Evolutionary conservation across 139 green algal species (phyloP), one percentile per base, ranked within the genome.

Genomic region (Chlamydomonas applanata): DNA sequence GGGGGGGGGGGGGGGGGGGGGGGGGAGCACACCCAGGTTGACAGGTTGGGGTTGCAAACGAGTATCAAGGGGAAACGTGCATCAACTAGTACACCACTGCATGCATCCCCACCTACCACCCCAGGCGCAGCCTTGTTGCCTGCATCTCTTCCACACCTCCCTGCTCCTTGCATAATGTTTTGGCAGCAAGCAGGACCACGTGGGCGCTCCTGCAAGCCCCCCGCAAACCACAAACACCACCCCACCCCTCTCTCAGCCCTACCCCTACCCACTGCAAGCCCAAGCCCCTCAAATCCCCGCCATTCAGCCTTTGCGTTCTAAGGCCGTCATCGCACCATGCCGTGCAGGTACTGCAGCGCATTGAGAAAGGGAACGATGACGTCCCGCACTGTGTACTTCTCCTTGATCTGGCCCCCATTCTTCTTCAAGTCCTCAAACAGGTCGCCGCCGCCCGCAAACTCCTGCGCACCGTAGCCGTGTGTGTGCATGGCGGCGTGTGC

Each of bases 351-450:
- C 1, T 66, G 22, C 9, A 96, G 79, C 2, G 89, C 87, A 22
- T 72, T 80, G 19, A 96, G 79, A 68, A 92, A 90, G 22, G 88
- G 90, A 20, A 74, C 63, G 0, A 96, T 53, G 33, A 96, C 77
- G 9, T 81, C 67, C 20, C 72, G 66, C 7, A 87, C 85, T 0
- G 83, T 83, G 9, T 85, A 75, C 22, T 73, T 45, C 76, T 96
- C 91, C 33, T 80, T 76, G 24, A 94, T 76, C 34, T 81, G 82
- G 0, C 91, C 88, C 27, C 91, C 90, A 16, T 66, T 35, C 25
- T 79, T 76, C 52, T 90, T 88, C 20, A 97, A 73, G 56, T 91
- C 86, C 70, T 91, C 82, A 84, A 93, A 94, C 60, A 95, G 74
- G 78, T 96, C 91, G 0, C 91, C 91, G 2, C 91, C 86, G 67